Percentiles rank a stretch among this genome's conserved stretches.
These are phyloP conservation scores for Aspergillus tubingensis DNA, from an alignment of 2,329 filamentous ascomycete genomes.

Conservation along the genomic window DNA sequence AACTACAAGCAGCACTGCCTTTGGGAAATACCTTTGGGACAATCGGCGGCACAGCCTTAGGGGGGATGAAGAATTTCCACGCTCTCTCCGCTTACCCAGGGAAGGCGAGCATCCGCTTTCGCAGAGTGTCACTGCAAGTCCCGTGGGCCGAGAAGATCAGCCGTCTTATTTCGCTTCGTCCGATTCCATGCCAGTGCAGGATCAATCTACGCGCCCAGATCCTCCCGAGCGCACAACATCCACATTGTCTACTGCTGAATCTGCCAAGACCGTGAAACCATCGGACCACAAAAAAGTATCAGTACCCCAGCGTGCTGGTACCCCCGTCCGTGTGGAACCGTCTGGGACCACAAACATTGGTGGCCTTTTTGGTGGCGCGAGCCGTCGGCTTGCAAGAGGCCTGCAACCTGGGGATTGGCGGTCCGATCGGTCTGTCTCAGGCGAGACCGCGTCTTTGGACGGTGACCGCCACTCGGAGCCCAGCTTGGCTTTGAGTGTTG, in stretches of 20 bases:
- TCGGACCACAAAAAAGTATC: constrained; percentile 29
- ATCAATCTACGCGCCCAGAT: constrained; percentile 38
- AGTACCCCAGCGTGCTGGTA: constrained; percentile 27
- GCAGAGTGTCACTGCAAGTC: constrained; percentile 72
- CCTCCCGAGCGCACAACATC: constrained; percentile 45
- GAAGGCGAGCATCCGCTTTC: constrained; percentile 71
- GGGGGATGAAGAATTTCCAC: constrained; percentile 56
- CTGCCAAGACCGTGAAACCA: constrained; percentile 47
- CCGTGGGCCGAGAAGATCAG: constrained; percentile 49
- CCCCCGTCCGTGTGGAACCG: constrained; percentile 33
- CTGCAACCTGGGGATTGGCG: constrained; percentile 42
- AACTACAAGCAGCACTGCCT: constrained; percentile 58
- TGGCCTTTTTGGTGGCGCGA: constrained; percentile 45
- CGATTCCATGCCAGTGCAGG: constrained; percentile 24
- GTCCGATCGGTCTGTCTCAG: constrained; percentile 35
- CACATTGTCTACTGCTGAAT: constrained; percentile 49
- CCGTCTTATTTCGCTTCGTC: constrained; percentile 39
- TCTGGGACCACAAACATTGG: constrained; percentile 37
- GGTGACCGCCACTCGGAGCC: constrained; percentile 43
- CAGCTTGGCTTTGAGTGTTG: constrained; percentile 47
- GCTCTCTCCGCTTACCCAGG: constrained; percentile 52
- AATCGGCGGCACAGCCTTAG: constrained; percentile 58
- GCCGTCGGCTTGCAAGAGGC: constrained; percentile 37
- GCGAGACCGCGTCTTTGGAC: constrained; percentile 38
- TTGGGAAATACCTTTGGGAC: constrained; percentile 55